These are phyloP conservation scores for Calvatia gigantea DNA, from an alignment of 768 basidiomycete genomes.

Conservation along the genomic window DNA sequence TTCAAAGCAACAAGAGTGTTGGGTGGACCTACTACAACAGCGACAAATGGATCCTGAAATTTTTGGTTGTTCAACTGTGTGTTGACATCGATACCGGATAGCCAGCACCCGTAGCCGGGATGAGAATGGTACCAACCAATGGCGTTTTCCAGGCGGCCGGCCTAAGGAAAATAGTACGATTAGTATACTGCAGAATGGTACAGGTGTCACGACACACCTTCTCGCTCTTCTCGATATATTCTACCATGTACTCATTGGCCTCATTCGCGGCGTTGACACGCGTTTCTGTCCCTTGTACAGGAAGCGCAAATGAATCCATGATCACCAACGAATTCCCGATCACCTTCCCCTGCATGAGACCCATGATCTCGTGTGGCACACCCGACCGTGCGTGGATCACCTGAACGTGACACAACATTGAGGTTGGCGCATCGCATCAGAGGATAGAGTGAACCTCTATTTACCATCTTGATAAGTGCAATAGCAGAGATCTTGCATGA, in stretches of 20 bases:
- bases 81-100: conserved; percentile 97
- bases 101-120: conserved; percentile 99
- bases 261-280: conserved; percentile 95
- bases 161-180: conserved; percentile 37
- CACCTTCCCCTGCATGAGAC: conserved; percentile 97
- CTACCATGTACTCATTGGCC: conserved; percentile 98
- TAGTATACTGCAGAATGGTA: not conserved
- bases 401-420: conserved; percentile 36
- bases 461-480: conserved; percentile 92
- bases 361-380: conserved; percentile 99
- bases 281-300: conserved; percentile 97
- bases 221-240: conserved; percentile 79
- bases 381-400: conserved; percentile 98
- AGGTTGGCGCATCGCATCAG: not conserved
- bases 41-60: conserved; percentile 94
- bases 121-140: conserved; percentile 99
- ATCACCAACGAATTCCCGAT: conserved; percentile 74
- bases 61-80: conserved; percentile 96
- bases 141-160: conserved; percentile 78
- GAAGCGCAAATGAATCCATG: conserved; percentile 95
- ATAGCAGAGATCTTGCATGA: conserved; percentile 94
- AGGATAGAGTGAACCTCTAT: conserved; percentile 4
- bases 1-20: not conserved
- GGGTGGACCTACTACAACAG: conserved; percentile 74
- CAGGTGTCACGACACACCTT: conserved; percentile 45